Evolutionary conservation across 371 early-diverging fungal species (phyloP), one percentile per base, ranked within the genome.

Genomic region (Sporodiniella umbellata): DNA sequence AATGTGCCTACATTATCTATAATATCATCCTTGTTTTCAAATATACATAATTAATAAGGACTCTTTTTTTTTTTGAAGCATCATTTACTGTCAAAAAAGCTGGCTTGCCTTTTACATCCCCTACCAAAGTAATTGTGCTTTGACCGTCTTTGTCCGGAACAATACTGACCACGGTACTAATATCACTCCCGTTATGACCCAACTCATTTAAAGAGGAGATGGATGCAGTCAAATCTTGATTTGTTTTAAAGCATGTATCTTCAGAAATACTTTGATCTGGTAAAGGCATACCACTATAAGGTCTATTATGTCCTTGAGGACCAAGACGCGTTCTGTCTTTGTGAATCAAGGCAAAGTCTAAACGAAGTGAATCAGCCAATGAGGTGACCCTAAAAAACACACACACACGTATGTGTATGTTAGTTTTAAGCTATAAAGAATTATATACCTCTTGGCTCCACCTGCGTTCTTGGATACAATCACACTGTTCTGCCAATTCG

Each of bases 401-500:
- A 7, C 30, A 35, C 1, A n/a, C 35, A 35, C 4, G 5, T n/a
- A n/a, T 25, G 24, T 38, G 3, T 10, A 15, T 18, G 14, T 37
- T n/a, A 38, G 2, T 24, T n/a, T 5, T 35, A 14, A 10, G 31
- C 1, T 1, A 8, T 31, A 10, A 10, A 12, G 10, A 10, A 10
- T 31, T 31, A 8, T 23, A 51, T 74, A 89, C 93, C 96, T 84
- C 76, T 96, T 95, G 59, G 95, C 93, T 30, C 95, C 96, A 49
- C 98, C 98, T n/a, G 98, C 94, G 68, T 98, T 96, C 80, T 96
- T 96, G 56, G 89, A 86, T 19, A 98, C 93, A 19, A 96, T 88
- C 8, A 95, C 95, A 51, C 87, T 92, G 42, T 83, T 73, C 52
- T 75, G 60, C 72, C 88, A 86, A 47, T 90, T 83, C 22, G 87